These are phyloP conservation scores for Talaromyces sp. DNA, from an alignment of 2,329 filamentous ascomycete species.

Conservation along the genomic window DNA sequence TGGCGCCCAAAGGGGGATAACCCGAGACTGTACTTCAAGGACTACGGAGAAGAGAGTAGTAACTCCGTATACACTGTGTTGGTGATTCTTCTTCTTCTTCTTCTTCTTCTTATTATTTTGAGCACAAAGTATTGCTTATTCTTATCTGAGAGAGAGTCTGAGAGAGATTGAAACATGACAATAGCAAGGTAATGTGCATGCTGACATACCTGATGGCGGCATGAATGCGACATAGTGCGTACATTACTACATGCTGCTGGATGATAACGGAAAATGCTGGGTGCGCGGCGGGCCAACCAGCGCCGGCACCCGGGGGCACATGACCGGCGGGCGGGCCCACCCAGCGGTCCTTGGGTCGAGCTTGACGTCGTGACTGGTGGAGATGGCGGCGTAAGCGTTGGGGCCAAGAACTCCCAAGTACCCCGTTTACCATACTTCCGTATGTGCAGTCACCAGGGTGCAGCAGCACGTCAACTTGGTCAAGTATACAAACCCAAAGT, in stretches of 20 bases:
- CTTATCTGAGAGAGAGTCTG: too few relatives aligned
- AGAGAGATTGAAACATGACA: too few relatives aligned
- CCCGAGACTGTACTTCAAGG: neutral
- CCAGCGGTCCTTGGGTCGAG: neutral
- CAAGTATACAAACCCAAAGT: too few relatives aligned
- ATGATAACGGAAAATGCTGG: neutral
- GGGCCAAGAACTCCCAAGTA: neutral
- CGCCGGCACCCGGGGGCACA: neutral
- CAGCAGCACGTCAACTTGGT: too few relatives aligned
- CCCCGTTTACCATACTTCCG: too few relatives aligned
- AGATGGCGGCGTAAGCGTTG: neutral
- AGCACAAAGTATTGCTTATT: too few relatives aligned
- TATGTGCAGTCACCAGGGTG: too few relatives aligned
- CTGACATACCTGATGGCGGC: neutral
- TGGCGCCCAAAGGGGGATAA: neutral
- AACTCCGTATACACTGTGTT: neutral
- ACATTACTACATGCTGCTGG: neutral
- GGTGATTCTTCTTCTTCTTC: too few relatives aligned
- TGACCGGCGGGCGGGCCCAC: neutral
- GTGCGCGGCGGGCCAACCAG: neutral
- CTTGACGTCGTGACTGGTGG: neutral
- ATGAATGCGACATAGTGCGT: neutral
- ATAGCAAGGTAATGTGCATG: neutral
- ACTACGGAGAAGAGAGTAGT: neutral
- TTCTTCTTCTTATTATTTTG: neutral